Evolutionary conservation across 176 grass and related monocot genomes (phyloP).

Genomic region (Aegilops bicornis): DNA sequence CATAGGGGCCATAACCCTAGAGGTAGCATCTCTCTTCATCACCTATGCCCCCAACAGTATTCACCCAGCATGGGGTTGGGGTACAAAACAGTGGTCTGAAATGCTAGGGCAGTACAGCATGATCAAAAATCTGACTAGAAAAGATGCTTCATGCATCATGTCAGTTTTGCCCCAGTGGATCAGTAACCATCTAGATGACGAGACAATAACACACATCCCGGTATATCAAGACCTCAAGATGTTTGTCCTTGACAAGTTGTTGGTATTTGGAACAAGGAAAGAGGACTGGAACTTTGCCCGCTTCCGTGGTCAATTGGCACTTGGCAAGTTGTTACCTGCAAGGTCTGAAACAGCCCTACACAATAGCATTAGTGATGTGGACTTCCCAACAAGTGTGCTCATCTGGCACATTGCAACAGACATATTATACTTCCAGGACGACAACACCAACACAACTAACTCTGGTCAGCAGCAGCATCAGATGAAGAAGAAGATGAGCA

Average conservation of each 20-base stretch:
- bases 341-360: not conserved
- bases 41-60: no score
- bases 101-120: no score
- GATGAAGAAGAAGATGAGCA: not conserved
- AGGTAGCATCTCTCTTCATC: no score
- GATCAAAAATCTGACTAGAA: no score
- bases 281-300: not conserved
- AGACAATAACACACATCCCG: no score
- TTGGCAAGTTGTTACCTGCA: not conserved
- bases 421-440: not conserved
- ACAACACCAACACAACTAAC: not conserved
- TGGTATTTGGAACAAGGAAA: not conserved
- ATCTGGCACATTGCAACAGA: not conserved
- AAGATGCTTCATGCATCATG: no score
- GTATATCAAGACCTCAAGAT: not conserved
- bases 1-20: no score
- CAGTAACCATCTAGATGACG: no score
- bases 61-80: no score
- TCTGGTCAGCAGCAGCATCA: not conserved
- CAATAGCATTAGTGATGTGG: not conserved
- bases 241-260: not conserved
- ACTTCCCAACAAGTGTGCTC: not conserved
- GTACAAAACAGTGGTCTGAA: no score
- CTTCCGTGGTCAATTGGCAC: not conserved
- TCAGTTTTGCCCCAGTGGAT: no score